Conservation (phyloP, 2,329 filamentous ascomycete genomes). For the Rhexocercosporidium sp. region DNA sequence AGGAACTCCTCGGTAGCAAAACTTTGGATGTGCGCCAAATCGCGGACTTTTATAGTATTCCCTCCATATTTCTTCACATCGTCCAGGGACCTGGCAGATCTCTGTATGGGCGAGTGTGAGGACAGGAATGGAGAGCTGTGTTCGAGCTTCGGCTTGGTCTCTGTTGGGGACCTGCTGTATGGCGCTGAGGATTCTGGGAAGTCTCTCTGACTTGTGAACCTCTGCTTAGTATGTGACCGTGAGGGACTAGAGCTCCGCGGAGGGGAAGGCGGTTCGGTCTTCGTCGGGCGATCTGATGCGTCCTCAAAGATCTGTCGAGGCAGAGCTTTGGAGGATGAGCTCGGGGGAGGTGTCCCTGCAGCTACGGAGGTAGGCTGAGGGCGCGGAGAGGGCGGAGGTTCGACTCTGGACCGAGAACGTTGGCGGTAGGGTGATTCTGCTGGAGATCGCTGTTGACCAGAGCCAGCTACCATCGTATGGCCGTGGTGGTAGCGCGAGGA, state of each 20-base stretch:
- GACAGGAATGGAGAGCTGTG: constrained; percentile 18
- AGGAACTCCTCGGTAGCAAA: constrained; percentile 81
- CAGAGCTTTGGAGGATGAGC: constrained; percentile 27
- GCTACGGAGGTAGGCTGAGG: constrained; percentile 30
- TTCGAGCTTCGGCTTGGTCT: constrained; percentile 20
- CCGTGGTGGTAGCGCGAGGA: constrained; percentile 63
- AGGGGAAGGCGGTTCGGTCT: constrained; percentile 36
- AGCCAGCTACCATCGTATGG: constrained; percentile 66
- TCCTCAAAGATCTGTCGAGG: constrained; percentile 20
- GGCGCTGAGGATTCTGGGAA: constrained; percentile 24
- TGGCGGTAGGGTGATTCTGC: constrained; percentile 47
- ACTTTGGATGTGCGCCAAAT: constrained; percentile 88
- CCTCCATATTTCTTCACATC: constrained; percentile 45
- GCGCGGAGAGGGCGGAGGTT: constrained; percentile 38
- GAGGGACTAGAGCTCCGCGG: constrained; percentile 38
- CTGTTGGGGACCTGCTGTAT: constrained; percentile 19
- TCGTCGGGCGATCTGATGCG: constrained; percentile 24
- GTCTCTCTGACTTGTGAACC: constrained; percentile 39
- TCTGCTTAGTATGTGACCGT: constrained; percentile 30
- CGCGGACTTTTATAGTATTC: constrained; percentile 76
- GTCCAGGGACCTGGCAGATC: constrained; percentile 42
- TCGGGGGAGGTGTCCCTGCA: constrained; percentile 35
- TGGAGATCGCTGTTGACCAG: constrained; percentile 52
- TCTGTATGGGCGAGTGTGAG: constrained; percentile 29
- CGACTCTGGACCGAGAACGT: constrained; percentile 35